Conservation (phyloP, 169 alveolate species). For the Eimeria necatrix region DNA sequence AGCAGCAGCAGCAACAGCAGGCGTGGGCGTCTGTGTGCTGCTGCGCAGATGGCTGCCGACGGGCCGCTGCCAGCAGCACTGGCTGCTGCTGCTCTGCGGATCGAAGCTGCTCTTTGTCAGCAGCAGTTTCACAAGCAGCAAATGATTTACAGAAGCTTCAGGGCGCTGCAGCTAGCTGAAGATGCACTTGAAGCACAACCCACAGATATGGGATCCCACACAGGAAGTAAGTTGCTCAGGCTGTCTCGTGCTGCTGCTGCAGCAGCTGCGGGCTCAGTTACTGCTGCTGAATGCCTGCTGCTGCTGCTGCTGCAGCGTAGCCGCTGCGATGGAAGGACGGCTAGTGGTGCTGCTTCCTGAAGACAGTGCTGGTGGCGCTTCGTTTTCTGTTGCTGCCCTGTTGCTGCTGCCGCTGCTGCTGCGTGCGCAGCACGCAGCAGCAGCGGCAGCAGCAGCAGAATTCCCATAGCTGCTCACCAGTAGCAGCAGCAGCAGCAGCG, state of each 20-base stretch:
- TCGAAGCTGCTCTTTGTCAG: constrained; percentile 21
- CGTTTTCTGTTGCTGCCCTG: too few species aligned
- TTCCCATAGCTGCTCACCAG: too few species aligned
- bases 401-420: too few species aligned
- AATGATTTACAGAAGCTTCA: background rate
- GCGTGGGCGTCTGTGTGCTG: too few species aligned
- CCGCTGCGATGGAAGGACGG: background rate
- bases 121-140: constrained; percentile 34
- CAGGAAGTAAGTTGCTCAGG: background rate
- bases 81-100: background rate
- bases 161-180: background rate
- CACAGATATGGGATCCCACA: background rate
- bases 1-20: too few species aligned
- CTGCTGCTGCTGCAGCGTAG: background rate
- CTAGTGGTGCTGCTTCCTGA: background rate
- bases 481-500: too few species aligned
- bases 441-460: background rate
- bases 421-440: too few species aligned
- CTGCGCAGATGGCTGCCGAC: background rate
- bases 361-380: too few species aligned
- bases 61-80: background rate
- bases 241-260: background rate
- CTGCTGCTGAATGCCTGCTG: background rate
- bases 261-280: background rate
- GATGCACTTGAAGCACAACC: background rate